A percentile compares a stretch with the other conserved stretches of the same genome.
Evolutionary conservation across 306 rosid species (phyloP).

Genomic region (Luffa acutangula): DNA sequence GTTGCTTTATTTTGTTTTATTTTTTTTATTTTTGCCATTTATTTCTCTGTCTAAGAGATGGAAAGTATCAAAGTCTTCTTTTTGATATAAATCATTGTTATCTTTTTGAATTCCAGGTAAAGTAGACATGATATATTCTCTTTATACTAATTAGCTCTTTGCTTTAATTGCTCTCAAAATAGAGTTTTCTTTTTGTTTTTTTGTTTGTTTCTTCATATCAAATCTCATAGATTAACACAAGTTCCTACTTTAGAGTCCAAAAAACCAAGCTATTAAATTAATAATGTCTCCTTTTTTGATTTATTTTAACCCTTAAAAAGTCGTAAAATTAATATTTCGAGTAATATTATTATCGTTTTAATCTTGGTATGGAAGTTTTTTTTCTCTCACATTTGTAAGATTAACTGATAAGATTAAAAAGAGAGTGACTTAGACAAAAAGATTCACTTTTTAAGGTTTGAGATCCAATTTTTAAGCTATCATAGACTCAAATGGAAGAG

Average conservation of each 20-base stretch:
- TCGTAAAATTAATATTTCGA: no score
- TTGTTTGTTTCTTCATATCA: neutral
- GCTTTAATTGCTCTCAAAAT: neutral
- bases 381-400: neutral
- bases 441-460: neutral
- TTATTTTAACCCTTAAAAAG: neutral
- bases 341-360: neutral
- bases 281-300: neutral
- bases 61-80: neutral
- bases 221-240: neutral
- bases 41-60: neutral
- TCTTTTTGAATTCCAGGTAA: constrained; percentile 2
- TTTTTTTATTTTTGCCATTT: neutral
- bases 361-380: neutral
- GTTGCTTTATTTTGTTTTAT: neutral
- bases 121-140: neutral
- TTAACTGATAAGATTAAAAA: neutral
- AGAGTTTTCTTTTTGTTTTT: neutral
- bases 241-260: neutral
- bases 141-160: neutral
- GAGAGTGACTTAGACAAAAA: neutral
- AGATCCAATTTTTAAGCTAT: neutral
- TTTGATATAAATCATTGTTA: neutral
- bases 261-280: neutral
- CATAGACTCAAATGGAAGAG: neutral